Base-by-base conservation (phyloP, 805 yeast species). In the Pichia pseudocactophila region DNA sequence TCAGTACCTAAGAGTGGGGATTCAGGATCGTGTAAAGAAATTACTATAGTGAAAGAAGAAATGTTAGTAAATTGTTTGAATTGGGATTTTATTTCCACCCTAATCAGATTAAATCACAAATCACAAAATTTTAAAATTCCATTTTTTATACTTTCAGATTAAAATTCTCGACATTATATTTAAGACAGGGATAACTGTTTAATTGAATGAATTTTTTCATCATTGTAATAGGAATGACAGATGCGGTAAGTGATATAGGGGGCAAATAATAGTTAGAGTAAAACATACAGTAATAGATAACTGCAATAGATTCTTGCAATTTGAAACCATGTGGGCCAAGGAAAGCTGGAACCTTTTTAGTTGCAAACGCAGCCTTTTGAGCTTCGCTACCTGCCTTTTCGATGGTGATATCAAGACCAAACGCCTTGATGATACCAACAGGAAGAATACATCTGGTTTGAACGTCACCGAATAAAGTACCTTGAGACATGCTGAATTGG, bases 111-210 rank as follows among this genome's bases (percentile, higher is more conserved):
- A n/a, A n/a, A n/a, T 22, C 25, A 22, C 25, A 6, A n/a, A 11
- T 16, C 9, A 25, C 8, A 27, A 16, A 13, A 39, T 3, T 13
- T 18, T 10, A 18, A 20, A 33, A 7, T 17, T 26, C 40, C 28
- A 33, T 25, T 32, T 30, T 42, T n/a, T 12, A 17, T 36, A 15
- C 11, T 59, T 62, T 77, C 82, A 76, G 82, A 72, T 51, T 69
- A 46, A 50, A 64, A 41, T 63, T 70, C 81, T 80, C 85, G 85
- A 79, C 85, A 80, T 73, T 59, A 61, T 77, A 50, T 77, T 80
- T 80, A 79, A 80, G 86, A 80, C 86, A 80, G 86, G 86, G 86
- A 80, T 80, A 80, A 80, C 86, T 80, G 86, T 80, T 61, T 68
- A 66, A 52, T 39, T 62, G 56, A 58, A 61, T 65, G 67, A 64